Conservation (phyloP, 495 filamentous ascomycete species). For the Xylaria venustula region DNA sequence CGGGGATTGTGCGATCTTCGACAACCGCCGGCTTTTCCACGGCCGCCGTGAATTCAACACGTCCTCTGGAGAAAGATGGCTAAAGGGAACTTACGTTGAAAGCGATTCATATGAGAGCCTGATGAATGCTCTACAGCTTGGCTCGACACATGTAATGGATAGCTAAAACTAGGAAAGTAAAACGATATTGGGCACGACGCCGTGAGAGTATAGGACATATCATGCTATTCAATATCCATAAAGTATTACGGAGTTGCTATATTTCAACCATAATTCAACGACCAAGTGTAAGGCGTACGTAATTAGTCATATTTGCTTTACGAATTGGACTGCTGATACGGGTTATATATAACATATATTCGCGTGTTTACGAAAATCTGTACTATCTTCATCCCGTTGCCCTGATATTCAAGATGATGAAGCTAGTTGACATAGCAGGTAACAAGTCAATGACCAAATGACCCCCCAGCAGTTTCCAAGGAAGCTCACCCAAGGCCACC, state of each 20-base stretch:
- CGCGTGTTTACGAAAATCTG: too few species aligned
- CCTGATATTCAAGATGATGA: slow-evolving; percentile 21
- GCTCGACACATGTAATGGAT: too few species aligned
- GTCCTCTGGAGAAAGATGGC: slow-evolving; percentile 63
- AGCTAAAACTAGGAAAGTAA: background rate
- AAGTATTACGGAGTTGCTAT: too few species aligned
- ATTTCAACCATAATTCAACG: too few species aligned
- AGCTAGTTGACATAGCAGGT: slow-evolving; percentile 22
- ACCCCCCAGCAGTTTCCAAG: slow-evolving; percentile 21
- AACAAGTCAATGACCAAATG: slow-evolving; percentile 13
- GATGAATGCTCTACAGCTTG: slow-evolving; percentile 22
- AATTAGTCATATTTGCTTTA: too few species aligned
- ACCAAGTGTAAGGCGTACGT: too few species aligned
- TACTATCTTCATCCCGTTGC: background rate
- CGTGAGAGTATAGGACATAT: too few species aligned
- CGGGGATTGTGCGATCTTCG: slow-evolving; percentile 84
- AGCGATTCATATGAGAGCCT: slow-evolving; percentile 61
- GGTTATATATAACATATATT: too few species aligned
- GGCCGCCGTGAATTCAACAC: slow-evolving; percentile 70
- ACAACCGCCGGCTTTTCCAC: slow-evolving; percentile 78
- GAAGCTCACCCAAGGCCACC: slow-evolving; percentile 20
- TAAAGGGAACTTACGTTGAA: slow-evolving; percentile 83
- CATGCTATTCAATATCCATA: too few species aligned
- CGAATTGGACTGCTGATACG: too few species aligned
- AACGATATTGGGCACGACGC: too few species aligned